Evolutionary conservation across 139 green algal species (phyloP), one percentile per base, ranked within the genome.

Genomic region (Micractinium sp.): DNA sequence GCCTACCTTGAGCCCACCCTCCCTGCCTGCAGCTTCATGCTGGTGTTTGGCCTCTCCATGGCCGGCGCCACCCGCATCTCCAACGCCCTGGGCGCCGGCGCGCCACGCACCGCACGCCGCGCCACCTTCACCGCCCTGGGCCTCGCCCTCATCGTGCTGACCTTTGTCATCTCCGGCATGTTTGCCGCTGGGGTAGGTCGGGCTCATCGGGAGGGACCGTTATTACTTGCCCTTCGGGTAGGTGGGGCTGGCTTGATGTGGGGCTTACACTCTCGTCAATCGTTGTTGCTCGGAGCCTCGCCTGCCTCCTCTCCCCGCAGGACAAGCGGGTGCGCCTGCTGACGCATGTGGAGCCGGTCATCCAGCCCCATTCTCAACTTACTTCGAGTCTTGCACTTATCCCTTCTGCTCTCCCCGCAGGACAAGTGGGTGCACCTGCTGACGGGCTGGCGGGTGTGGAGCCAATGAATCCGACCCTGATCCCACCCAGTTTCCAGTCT

Each of bases 31-130:
- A 81, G 83, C 67, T 88, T 79, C 47, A 66, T 67, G 39, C 27
- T 88, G 67, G 25, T 88, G 27, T 81, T 80, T 39, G 83, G 83
- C 67, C 23, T 88, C 16, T 81, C 67, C 83, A 80, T 81, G 83
- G 73, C 83, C 4, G 67, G 36, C 1, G 80, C 83, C 39, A 71
- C 80, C 67, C 73, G 41, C 60, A 67, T 88, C 83, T 71, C 39
- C 39, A 66, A 88, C 38, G 67, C 83, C 15, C 83, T 88, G 67
- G 83, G 83, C 13, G 83, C 83, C 1, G 83, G 83, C 39, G 80
- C 67, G 39, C 83, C 83, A 0, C 71, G 19, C 16, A 47, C 35
- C 5, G 83, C 83, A 20, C 83, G 41, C 29, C 83, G 83, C 39
- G 83, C 83, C 38, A 88, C 67, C 25, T 39, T 67, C 29, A 41